A percentile compares a stretch with the other conserved stretches of the same genome.
Conservation (phyloP, 2,329 filamentous ascomycete species). For the Gyromitra esculenta region DNA sequence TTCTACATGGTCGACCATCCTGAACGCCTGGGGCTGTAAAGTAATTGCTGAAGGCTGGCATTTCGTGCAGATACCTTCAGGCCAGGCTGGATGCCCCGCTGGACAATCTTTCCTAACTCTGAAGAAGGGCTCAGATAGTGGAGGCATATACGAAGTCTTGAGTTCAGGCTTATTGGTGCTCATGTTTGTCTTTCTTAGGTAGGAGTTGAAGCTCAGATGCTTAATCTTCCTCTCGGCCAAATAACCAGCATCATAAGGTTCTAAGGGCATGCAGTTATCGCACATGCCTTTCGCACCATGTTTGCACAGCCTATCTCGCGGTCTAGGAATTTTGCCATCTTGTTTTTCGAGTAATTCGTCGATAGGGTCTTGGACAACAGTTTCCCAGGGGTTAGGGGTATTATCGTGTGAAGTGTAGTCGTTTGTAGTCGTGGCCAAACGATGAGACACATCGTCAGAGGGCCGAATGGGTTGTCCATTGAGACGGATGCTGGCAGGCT, state of each 20-base stretch:
- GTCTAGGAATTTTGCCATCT: constrained; percentile 86
- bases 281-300: constrained; percentile 99
- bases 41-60: constrained; percentile 98
- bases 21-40: constrained; percentile 89
- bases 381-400: constrained; percentile 82
- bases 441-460: constrained; percentile 72
- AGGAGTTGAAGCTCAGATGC: constrained; percentile 93
- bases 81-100: constrained; percentile 90
- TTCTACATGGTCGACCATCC: constrained; percentile 98
- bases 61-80: constrained; percentile 96
- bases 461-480: constrained; percentile 79
- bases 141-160: constrained; percentile 94
- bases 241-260: constrained; percentile 90
- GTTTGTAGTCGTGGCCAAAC: constrained; percentile 66
- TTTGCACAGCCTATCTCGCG: constrained; percentile 88
- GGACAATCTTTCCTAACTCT: constrained; percentile 89
- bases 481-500: constrained; percentile 69
- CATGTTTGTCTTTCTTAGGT: constrained; percentile 93
- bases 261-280: constrained; percentile 96
- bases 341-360: constrained; percentile 87
- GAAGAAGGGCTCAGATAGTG: constrained; percentile 90
- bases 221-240: constrained; percentile 98
- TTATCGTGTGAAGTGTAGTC: constrained; percentile 67
- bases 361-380: constrained; percentile 83
- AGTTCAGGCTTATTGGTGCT: constrained; percentile 96